Evolutionary conservation across 192 early-diverging fungal genomes (phyloP).

Genomic region (Backusella luteola): DNA sequence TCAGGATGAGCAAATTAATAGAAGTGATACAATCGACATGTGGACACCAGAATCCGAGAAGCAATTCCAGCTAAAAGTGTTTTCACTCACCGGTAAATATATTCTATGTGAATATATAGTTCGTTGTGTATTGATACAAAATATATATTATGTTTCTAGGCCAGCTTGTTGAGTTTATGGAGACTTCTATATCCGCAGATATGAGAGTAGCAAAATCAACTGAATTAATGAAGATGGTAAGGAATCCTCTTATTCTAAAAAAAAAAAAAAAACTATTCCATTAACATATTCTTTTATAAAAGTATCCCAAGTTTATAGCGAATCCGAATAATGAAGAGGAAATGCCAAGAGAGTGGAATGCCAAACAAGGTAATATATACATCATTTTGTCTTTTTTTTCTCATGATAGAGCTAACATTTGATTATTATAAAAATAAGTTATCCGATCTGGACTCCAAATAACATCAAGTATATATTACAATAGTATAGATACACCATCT

Average conservation of each 20-base stretch:
- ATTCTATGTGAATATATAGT: neutral
- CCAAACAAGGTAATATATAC: slow-evolving; percentile 25
- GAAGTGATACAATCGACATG: neutral
- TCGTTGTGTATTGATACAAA: neutral
- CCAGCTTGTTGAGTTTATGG: slow-evolving; percentile 31
- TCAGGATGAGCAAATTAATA: neutral
- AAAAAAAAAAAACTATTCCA: neutral
- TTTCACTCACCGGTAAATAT: slow-evolving; percentile 19
- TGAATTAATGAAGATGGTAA: slow-evolving; percentile 38
- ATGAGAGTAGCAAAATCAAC: slow-evolving; percentile 30
- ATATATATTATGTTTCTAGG: slow-evolving; percentile 6
- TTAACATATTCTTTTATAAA: neutral
- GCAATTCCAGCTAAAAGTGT: slow-evolving; percentile 17
- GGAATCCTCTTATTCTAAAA: neutral
- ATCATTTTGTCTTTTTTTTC: neutral
- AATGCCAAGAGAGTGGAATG: slow-evolving; percentile 28
- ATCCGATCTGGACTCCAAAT: slow-evolving; percentile 29
- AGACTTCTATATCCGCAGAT: slow-evolving; percentile 31
- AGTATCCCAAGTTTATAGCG: slow-evolving; percentile 25
- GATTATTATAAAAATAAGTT: neutral
- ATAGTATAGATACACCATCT: slow-evolving; percentile 19
- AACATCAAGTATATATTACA: slow-evolving; percentile 26
- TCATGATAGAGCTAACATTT: neutral
- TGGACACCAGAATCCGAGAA: slow-evolving; percentile 18
- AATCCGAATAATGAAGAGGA: slow-evolving; percentile 8